Base-by-base conservation (phyloP, 805 yeast species). In the Wickerhamomyces sydowiorum region DNA sequence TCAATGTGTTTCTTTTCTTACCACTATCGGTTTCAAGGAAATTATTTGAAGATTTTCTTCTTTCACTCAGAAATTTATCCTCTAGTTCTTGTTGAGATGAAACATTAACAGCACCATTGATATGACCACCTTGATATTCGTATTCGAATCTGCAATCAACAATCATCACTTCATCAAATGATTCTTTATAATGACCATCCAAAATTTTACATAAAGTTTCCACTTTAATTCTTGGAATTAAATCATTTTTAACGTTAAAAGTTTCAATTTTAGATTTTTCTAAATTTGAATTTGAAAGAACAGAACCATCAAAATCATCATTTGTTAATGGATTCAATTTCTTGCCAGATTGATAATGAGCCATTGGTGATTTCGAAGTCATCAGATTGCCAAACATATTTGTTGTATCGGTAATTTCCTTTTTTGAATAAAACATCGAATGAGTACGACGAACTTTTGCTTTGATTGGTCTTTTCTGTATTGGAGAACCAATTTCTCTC, bases 51-150 rank as follows among this genome's bases (percentile, higher is more conserved):
- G 32, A 15, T 15, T 37, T 20, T 15, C 39, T 13, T 29, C 51
- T 47, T 10, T 46, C 47, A 15, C 51, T 52, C 20, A 73, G 65
- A 48, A 89, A 73, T 37, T 61, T 59, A 30, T 70, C 65, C 53
- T 87, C 95, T 34, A 91, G 66, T 38, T 78, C 83, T 42, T 75
- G 75, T 51, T 83, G 82, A 29, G 83, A 75, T 32, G 85, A 78
- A 24, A 89, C 70, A 60, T 91, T 93, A 41, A 86, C 53, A 7
- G 98, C 95, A 37, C 84, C 82, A 37, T 72, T 76, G 37, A 93
- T 87, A 62, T 93, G 99, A 23, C 99, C 99, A 25, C 98, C 98
- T 32, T 76, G 70, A 61, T 69, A 93, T 63, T 93, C 99, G 66
- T 91, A 91, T 53, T 82, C 87, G 58, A 93, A 93, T 41, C 99